phyloP scores from a whole-genome alignment of 2,329 filamentous ascomycete genomes.

The Xenoacremonium recifei region DNA sequence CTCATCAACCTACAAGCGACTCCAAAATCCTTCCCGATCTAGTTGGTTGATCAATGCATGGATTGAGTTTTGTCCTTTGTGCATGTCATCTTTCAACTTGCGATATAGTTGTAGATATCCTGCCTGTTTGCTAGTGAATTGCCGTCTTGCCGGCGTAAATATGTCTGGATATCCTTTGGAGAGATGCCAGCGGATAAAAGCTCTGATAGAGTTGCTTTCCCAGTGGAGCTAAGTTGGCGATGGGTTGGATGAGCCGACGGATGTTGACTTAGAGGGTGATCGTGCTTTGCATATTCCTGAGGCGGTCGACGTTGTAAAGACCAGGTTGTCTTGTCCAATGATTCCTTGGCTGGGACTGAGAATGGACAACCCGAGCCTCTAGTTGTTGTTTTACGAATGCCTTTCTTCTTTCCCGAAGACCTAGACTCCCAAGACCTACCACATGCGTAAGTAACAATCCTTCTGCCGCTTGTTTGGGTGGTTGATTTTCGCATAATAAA shows the following conservation, averaged over 20 bases:
- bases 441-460: not conserved
- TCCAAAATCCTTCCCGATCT: constrained; percentile 18
- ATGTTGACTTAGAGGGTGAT: constrained; percentile 7
- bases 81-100: not conserved
- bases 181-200: constrained; percentile 10
- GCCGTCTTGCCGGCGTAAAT: constrained; percentile 4
- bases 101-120: constrained; percentile 21
- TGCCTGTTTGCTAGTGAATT: constrained; percentile 7
- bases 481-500: constrained; percentile 10
- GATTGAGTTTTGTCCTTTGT: not conserved
- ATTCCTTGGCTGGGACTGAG: constrained; percentile 12
- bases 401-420: not conserved
- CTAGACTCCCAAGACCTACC: not conserved
- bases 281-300: constrained; percentile 3
- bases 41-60: constrained; percentile 17
- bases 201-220: constrained; percentile 1
- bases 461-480: not conserved
- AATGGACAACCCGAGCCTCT: constrained; percentile 10
- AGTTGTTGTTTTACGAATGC: constrained; percentile 9
- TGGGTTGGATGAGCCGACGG: constrained; percentile 2
- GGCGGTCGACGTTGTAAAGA: constrained; percentile 6
- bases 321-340: constrained; percentile 6
- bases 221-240: constrained; percentile 5
- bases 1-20: constrained; percentile 11
- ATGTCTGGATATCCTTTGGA: constrained; percentile 13